Evolutionary conservation across 805 yeast species (phyloP), one percentile per base, ranked within the genome.

Genomic region (Wilhelminamyces savonicus): DNA sequence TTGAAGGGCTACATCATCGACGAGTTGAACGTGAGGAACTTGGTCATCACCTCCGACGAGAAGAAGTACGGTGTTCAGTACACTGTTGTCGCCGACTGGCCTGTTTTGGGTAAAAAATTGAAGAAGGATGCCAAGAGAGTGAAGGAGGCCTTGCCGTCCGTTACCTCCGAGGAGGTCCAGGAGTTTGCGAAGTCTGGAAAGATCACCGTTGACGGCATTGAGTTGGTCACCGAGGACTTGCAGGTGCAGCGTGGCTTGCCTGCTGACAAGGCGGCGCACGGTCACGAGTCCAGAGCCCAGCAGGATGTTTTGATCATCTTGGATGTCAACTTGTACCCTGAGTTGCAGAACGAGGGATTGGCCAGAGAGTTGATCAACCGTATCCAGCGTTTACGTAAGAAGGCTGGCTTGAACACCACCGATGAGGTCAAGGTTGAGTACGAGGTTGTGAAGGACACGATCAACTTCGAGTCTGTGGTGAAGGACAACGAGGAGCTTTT

Each of bases 61-160:
- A 78, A 71, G 46, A 78, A 81, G 52, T 90, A 88, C 54, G 92
- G 88, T 48, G 97, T 92, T 38, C 83, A 81, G 55, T 90, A 88
- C 69, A 76, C 74, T 41, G 97, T 90, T 24, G 94, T 84, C 58
- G 98, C 98, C 28, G 99, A 92, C 67, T 92, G 99, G 98, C 95
- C 97, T 35, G 85, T 87, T 13, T 73, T 92, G 45, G 99, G 99
- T 66, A 92, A 90, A 73, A 92, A 92, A 64, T 75, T 92, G 61
- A 90, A 87, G 77, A 78, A 80, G 55, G 97, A 88, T 48, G 94
- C 84, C 38, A 86, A 83, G 66, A 80, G 76, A 58, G 98, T 92
- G 37, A 94, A 90, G 72, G 94, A 80, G 51, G 97, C 94, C 12
- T 72, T 92, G 46, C 97, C 97, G 40, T 52, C 52, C 7, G 74